These are phyloP conservation scores for Ceriops tagal DNA, from an alignment of 345 rosid species.

Conservation along the genomic window DNA sequence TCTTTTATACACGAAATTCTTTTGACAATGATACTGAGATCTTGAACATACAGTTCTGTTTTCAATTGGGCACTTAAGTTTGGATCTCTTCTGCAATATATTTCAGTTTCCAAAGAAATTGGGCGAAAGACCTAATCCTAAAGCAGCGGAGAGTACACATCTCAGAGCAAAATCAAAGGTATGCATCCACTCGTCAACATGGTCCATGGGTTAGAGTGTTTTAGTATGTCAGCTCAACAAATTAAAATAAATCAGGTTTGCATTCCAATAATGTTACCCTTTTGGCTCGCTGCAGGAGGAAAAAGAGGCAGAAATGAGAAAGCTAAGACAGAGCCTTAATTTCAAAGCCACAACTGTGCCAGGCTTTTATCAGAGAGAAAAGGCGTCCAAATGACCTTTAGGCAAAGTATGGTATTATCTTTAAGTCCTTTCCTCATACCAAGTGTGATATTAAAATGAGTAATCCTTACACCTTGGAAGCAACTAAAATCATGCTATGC, in stretches of 20 bases:
- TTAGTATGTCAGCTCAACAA: background rate
- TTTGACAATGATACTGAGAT: conserved; percentile 7
- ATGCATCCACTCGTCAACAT: background rate
- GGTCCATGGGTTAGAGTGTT: background rate
- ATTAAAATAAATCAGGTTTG: background rate
- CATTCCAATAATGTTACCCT: background rate
- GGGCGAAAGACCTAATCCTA: conserved; percentile 37
- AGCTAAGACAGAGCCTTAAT: conserved; percentile 37
- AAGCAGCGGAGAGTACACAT: conserved; percentile 26
- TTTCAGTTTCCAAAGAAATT: conserved; percentile 40
- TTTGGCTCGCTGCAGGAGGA: conserved; percentile 37
- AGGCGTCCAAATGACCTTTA: conserved; percentile 24
- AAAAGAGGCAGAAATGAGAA: conserved; percentile 38
- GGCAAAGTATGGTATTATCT: conserved; percentile 38
- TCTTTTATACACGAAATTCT: background rate
- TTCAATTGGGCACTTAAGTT: conserved; percentile 3
- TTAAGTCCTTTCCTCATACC: background rate
- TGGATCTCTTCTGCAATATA: conserved; percentile 2
- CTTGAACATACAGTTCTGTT: background rate
- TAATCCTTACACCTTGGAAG: background rate
- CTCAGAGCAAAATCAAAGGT: conserved; percentile 51
- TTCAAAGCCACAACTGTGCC: conserved; percentile 44
- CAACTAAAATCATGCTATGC: background rate
- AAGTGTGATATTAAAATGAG: background rate
- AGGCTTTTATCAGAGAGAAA: conserved; percentile 32